Evolutionary conservation across 176 grass and related monocot genomes (phyloP).

Genomic region (Tillandsia fasciculata): DNA sequence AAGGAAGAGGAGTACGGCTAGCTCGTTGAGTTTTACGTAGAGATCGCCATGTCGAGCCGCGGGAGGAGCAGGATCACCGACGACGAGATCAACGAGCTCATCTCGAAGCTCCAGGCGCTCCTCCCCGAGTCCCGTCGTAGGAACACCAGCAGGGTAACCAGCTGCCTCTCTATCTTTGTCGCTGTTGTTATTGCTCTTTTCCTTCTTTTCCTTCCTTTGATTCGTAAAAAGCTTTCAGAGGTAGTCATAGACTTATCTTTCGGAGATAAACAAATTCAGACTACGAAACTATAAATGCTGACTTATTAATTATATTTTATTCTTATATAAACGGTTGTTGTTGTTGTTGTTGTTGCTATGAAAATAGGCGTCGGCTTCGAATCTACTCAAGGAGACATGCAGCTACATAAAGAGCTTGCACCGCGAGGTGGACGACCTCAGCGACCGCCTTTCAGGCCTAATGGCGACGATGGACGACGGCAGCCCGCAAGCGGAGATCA

Average conservation of each 20-base stretch:
- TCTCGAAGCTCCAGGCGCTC: conserved; percentile 28
- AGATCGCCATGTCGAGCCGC: conserved; percentile 19
- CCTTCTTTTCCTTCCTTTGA: too few relatives aligned
- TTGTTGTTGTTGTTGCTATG: neutral
- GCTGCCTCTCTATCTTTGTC: too few relatives aligned
- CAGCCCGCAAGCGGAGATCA: conserved; percentile 79
- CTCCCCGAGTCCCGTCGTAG: conserved; percentile 25
- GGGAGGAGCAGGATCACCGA: conserved; percentile 22
- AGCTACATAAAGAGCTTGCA: conserved; percentile 87
- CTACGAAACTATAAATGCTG: too few relatives aligned
- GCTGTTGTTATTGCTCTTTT: too few relatives aligned
- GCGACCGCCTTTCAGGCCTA: conserved; percentile 56
- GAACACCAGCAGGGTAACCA: conserved; percentile 14
- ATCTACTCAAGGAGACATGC: conserved; percentile 92
- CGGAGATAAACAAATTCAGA: too few relatives aligned
- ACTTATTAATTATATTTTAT: too few relatives aligned
- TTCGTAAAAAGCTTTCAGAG: too few relatives aligned
- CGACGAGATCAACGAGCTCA: conserved; percentile 30
- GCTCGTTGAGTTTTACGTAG: neutral
- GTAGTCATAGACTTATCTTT: too few relatives aligned
- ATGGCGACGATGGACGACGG: conserved; percentile 62
- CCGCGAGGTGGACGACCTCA: conserved; percentile 73
- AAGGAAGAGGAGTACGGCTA: neutral
- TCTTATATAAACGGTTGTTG: neutral
- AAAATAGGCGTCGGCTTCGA: conserved; percentile 64